A percentile compares a stretch with the other conserved stretches of the same genome.
Evolutionary conservation across 2,329 filamentous ascomycete genomes (phyloP).

Genomic region (Albophoma yamanashiensis): DNA sequence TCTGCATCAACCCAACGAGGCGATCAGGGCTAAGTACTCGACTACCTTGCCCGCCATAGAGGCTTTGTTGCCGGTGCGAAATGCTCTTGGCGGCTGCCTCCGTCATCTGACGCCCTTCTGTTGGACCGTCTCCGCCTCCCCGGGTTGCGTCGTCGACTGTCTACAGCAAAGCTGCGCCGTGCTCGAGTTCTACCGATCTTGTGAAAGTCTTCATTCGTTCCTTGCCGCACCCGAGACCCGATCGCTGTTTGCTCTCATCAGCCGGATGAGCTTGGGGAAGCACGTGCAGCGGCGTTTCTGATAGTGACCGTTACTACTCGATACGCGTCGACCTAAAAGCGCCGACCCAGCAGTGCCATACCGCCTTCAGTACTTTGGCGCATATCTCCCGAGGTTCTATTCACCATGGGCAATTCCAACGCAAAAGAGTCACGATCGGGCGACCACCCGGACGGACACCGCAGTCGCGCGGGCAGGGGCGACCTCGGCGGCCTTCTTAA

Average conservation of each 20-base stretch:
- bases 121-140: neutral
- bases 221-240: neutral
- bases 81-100: neutral
- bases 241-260: neutral
- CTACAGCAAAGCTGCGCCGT: neutral
- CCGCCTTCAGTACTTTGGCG: neutral
- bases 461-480: slow-evolving; percentile 24
- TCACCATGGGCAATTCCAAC: slow-evolving; percentile 27
- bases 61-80: neutral
- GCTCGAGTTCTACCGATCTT: neutral
- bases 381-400: neutral
- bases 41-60: neutral
- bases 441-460: slow-evolving; percentile 12
- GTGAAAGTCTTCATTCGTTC: too few relatives aligned
- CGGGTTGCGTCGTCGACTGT: neutral
- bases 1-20: neutral
- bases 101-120: neutral
- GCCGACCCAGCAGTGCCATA: neutral
- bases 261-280: neutral
- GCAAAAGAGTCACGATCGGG: slow-evolving; percentile 26
- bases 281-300: neutral
- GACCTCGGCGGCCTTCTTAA: slow-evolving; percentile 37
- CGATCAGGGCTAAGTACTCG: neutral
- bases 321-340: neutral
- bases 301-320: neutral